Base-by-base conservation (phyloP, 257 asterid species). In the Plantago elongata region DNA sequence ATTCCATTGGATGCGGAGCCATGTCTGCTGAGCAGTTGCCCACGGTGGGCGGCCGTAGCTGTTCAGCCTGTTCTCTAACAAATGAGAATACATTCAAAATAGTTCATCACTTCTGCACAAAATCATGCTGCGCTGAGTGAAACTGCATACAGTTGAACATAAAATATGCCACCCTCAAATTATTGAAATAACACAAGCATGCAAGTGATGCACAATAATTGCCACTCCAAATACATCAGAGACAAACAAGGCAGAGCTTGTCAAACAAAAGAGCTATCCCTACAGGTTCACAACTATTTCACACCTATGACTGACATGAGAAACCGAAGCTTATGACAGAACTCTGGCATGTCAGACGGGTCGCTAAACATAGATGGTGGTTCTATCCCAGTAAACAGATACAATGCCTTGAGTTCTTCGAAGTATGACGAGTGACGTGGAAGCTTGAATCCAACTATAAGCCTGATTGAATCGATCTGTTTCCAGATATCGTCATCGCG, bases 291-390 rank as follows among this genome's bases (percentile, higher is more conserved):
- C 15, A n/a, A 22, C 54, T 60, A 87, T 73, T 85, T 90, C 11
- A 83, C 65, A 47, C 96, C 96, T 8, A 87, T 83, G 42, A 90
- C 79, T 12, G 97, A 83, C 89, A 80, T 90, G 14, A 90, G 96
- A 64, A 82, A 80, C 13, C 38, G 67, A 50, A 90, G 87, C 63
- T 83, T 83, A 40, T 72, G 68, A 43, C 54, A 45, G 15, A 85
- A 76, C 52, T 81, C 86, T 0, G 18, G 11, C 46, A 75, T 62
- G 51, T 72, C 69, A 0, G 54, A 43, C 0, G 67, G 27, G 27
- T 63, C 65, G 14, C n/a, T 15, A 13, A 73, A 69, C 0, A 74
- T 42, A 0, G 83, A 54, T 4, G 95, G 96, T 0, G 90, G 93
- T 62, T 85, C 89, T 1, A 90, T 84, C 56, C 97, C 97, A 0